Base-by-base conservation (phyloP, 1,139 yeast species). In the Suhomyces bribrorum region DNA sequence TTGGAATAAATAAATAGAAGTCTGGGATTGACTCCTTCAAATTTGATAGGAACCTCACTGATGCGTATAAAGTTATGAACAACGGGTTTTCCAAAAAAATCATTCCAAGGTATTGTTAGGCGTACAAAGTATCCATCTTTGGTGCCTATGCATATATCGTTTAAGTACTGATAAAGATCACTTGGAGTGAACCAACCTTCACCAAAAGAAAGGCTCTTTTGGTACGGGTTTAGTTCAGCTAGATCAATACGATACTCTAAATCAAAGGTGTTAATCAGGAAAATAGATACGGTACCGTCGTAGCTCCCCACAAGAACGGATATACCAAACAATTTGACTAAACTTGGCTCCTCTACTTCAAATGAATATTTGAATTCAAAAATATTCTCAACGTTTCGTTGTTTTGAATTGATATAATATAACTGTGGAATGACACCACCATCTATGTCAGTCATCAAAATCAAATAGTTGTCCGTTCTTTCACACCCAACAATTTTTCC, bases 1-100 rank as follows among this genome's bases (percentile, higher is more conserved):
- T 68, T 66, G 13, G 75, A 62, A 7, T 56, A 44, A 1, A 74
- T 54, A 16, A 62, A 52, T 1, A 67, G 37, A 13, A 56, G 45
- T 9, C 54, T 48, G 0, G 40, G 34, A 32, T 60, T 59, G 25
- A 44, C 32, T 3, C 32, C 15, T 14, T 31, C 35, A 14, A 57
- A 44, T 9, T 30, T 38, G 1, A 54, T 48, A n/a, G 62, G 54
- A 9, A 59, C 49, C 9, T 60, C 61, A 18, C 70, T 64, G 7
- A 69, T 34, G 27, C 47, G 45, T 14, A 60, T 49, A 26, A 45
- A 55, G 5, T 46, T 45, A 1, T 41, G 38, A 24, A 38, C 32
- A 11, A n/a, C 11, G 16, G 11, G 11, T 33, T 5, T 9, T 11
- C 17, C n/a, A n/a, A n/a, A n/a, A n/a, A n/a, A n/a, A 5, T 11